Evolutionary conservation across 2,329 filamentous ascomycete species (phyloP).

Genomic region (Colletotrichum tropicale): DNA sequence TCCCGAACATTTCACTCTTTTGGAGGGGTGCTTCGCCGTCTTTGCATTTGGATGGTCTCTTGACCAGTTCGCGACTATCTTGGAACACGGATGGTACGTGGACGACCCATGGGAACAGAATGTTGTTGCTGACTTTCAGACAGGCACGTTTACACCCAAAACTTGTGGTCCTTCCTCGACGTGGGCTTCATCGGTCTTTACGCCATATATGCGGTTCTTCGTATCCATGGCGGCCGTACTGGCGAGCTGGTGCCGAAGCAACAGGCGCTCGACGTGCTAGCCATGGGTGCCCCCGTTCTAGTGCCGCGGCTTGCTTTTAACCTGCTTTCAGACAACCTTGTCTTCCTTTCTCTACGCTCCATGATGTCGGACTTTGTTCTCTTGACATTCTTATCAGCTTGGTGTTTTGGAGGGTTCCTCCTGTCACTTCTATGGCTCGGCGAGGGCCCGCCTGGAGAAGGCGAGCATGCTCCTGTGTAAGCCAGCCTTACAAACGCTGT

Average conservation of each 20-base stretch:
- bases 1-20: conserved; percentile 55
- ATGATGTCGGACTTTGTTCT: conserved; percentile 90
- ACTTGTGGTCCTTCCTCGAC: conserved; percentile 87
- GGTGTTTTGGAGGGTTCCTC: conserved; percentile 85
- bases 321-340: conserved; percentile 80
- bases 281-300: conserved; percentile 78
- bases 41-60: conserved; percentile 81
- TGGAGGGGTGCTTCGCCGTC: conserved; percentile 72
- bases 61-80: conserved; percentile 77
- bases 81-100: conserved; percentile 71
- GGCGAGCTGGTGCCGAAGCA: conserved; percentile 55
- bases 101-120: not conserved
- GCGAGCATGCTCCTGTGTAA: conserved; percentile 61
- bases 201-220: conserved; percentile 68
- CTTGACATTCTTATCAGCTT: conserved; percentile 74
- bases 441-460: conserved; percentile 41
- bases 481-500: conserved; percentile 13
- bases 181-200: conserved; percentile 79
- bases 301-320: conserved; percentile 84
- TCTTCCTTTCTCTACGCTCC: conserved; percentile 79
- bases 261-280: conserved; percentile 79
- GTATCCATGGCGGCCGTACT: conserved; percentile 66
- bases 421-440: conserved; percentile 81
- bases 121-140: not conserved
- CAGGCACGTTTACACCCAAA: conserved; percentile 84